These are phyloP conservation scores for Cystoderma amianthinum DNA, from an alignment of 768 basidiomycete genomes.

Conservation along the genomic window DNA sequence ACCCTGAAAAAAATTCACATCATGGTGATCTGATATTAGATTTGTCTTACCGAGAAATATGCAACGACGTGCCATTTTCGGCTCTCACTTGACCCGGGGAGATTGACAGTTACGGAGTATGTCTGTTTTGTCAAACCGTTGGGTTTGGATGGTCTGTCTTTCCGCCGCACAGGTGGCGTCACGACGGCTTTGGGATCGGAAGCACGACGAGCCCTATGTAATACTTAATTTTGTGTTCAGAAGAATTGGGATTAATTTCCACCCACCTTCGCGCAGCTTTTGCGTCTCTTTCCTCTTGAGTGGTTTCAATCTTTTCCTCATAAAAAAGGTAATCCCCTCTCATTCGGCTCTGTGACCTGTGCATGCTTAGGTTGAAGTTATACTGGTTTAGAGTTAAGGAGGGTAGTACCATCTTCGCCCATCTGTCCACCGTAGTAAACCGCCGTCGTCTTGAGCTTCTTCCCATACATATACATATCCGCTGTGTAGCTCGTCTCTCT, in stretches of 20 bases:
- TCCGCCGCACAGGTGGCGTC: conserved; percentile 58
- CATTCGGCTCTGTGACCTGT: conserved; percentile 83
- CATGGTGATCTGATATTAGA: too few relatives aligned
- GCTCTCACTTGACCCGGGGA: conserved; percentile 48
- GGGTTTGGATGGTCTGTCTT: conserved; percentile 71
- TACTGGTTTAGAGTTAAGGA: conserved; percentile 8
- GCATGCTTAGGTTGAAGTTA: neutral
- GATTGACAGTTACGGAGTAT: conserved; percentile 69
- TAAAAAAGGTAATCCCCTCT: conserved; percentile 78
- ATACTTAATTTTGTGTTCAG: conserved; percentile 10
- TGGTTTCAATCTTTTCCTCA: conserved; percentile 77
- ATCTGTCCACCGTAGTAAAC: conserved; percentile 74
- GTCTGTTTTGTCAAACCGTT: conserved; percentile 85
- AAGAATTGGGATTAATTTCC: neutral
- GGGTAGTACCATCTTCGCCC: conserved; percentile 74
- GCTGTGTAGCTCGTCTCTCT: conserved; percentile 61
- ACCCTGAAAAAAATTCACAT: conserved; percentile 42
- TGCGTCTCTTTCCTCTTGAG: conserved; percentile 70
- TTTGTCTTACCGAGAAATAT: conserved; percentile 74
- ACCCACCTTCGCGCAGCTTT: conserved; percentile 72
- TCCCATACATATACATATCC: conserved; percentile 86
- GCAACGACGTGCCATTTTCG: conserved; percentile 83
- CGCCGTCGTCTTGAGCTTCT: conserved; percentile 70
- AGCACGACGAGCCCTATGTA: conserved; percentile 48
- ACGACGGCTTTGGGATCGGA: conserved; percentile 53